phyloP scores from a whole-genome alignment of 2,329 filamentous ascomycete genomes.

The Aspergillus felis region DNA sequence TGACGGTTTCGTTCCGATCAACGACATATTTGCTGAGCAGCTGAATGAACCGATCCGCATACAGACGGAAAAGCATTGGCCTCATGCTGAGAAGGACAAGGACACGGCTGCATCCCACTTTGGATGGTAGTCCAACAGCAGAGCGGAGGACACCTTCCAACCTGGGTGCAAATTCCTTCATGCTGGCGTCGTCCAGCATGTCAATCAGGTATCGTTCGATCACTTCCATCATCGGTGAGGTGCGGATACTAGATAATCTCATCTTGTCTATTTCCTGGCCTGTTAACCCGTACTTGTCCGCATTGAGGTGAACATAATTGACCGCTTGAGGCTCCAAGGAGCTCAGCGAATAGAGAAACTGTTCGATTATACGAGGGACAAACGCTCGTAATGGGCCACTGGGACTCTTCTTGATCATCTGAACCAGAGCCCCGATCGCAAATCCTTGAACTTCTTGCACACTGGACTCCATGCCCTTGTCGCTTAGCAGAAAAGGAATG shows the following conservation, averaged over 20 bases:
- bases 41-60: conserved; percentile 72
- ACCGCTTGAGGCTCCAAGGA: conserved; percentile 84
- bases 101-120: conserved; percentile 83
- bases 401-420: conserved; percentile 81
- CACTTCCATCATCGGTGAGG: conserved; percentile 86
- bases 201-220: conserved; percentile 80
- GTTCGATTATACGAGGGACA: conserved; percentile 74
- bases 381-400: conserved; percentile 75
- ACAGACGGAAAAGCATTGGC: conserved; percentile 67
- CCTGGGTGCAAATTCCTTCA: conserved; percentile 66
- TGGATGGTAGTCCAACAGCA: conserved; percentile 86
- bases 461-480: conserved; percentile 82
- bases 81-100: conserved; percentile 80
- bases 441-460: conserved; percentile 85
- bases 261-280: conserved; percentile 87
- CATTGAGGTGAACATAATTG: conserved; percentile 90
- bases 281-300: conserved; percentile 75
- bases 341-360: conserved; percentile 76
- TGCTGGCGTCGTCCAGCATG: conserved; percentile 72
- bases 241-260: conserved; percentile 74
- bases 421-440: conserved; percentile 74
- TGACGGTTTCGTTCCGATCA: conserved; percentile 92
- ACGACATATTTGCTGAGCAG: conserved; percentile 76
- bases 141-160: conserved; percentile 78
- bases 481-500: conserved; percentile 83